phyloP scores from a whole-genome alignment of 139 green algal species.

The Gonium pectorale region DNA sequence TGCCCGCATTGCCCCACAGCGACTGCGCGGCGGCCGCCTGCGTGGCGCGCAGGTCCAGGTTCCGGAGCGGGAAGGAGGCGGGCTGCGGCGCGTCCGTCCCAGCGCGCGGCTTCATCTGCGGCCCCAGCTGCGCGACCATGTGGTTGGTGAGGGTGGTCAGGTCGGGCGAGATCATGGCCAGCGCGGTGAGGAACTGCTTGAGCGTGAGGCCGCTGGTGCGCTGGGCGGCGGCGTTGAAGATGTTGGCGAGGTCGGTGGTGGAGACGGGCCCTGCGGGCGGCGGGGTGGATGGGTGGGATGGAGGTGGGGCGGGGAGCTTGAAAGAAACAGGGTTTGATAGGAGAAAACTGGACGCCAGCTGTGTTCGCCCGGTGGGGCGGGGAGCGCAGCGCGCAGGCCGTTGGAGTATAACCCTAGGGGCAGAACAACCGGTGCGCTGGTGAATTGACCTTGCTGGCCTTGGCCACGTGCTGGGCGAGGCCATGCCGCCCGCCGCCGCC shows the following conservation, averaged over 20 bases:
- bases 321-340: too few relatives aligned
- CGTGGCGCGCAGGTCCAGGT: slow-evolving; percentile 27
- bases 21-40: background rate
- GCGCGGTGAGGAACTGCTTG: slow-evolving; percentile 44
- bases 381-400: too few relatives aligned
- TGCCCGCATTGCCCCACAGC: slow-evolving; percentile 9
- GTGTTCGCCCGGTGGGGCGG: too few relatives aligned
- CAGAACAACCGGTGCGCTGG: too few relatives aligned
- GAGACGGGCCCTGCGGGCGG: slow-evolving; percentile 13
- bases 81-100: slow-evolving; percentile 28
- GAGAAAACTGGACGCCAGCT: too few relatives aligned
- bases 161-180: slow-evolving; percentile 43
- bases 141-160: slow-evolving; percentile 33
- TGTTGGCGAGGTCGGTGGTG: slow-evolving; percentile 6
- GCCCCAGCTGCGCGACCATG: slow-evolving; percentile 39
- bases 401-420: too few relatives aligned
- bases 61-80: slow-evolving; percentile 37
- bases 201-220: slow-evolving; percentile 29
- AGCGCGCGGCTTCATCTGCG: slow-evolving; percentile 9
- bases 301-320: too few relatives aligned
- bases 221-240: slow-evolving; percentile 34
- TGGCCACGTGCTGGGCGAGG: too few relatives aligned
- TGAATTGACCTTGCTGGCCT: too few relatives aligned
- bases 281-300: background rate
- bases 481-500: too few relatives aligned